These are phyloP conservation scores for Prunus campanulata DNA, from an alignment of 306 rosid genomes.

Conservation along the genomic window DNA sequence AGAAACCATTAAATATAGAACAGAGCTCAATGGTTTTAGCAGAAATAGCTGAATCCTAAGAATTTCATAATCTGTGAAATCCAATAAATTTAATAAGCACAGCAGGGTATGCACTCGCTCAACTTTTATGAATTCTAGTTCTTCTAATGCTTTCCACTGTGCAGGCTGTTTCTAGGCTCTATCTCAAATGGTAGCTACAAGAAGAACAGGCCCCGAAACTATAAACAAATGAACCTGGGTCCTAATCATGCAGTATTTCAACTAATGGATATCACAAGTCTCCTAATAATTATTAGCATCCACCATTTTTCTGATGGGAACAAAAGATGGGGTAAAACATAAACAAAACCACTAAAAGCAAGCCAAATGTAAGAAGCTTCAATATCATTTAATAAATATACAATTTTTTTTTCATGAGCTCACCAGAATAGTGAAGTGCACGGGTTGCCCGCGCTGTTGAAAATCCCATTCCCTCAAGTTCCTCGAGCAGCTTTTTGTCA, in stretches of 20 bases:
- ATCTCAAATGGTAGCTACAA: neutral
- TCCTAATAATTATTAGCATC: neutral
- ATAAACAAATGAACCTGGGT: neutral
- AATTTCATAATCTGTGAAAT: no score
- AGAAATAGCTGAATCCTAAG: neutral
- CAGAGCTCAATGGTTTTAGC: neutral
- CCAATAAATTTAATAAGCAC: neutral
- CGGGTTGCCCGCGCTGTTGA: slow-evolving; percentile 71
- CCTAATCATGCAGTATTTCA: neutral
- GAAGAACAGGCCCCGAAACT: neutral
- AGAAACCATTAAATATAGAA: neutral
- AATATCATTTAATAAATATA: neutral
- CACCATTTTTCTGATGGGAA: neutral
- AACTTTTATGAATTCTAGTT: neutral
- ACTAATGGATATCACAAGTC: neutral
- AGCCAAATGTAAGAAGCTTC: neutral
- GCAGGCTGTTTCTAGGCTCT: neutral
- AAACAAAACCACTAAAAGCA: slow-evolving; percentile 1
- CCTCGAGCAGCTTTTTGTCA: slow-evolving; percentile 76
- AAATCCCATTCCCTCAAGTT: slow-evolving; percentile 92
- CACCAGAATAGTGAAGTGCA: slow-evolving; percentile 85
- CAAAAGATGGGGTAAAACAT: neutral
- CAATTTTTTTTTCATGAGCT: neutral
- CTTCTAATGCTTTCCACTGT: neutral
- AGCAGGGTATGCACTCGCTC: neutral